Evolutionary conservation across 2,329 filamentous ascomycete species (phyloP), one percentile per base, ranked within the genome.

Genomic region (Paramyrothecium sp.): DNA sequence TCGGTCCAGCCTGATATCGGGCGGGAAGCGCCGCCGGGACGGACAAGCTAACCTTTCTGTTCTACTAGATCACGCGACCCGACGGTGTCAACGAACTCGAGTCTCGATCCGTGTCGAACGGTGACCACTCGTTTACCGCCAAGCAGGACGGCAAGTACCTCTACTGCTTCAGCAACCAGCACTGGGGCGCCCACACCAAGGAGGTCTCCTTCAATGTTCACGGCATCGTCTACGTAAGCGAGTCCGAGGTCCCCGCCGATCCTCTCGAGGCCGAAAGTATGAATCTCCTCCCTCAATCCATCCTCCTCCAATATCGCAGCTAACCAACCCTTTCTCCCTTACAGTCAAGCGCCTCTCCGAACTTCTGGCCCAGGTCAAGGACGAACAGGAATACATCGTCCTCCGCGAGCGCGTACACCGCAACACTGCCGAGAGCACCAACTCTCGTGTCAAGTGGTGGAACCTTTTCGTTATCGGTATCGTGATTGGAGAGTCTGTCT

Each of bases 151-250:
- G 95, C 63, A 92, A 90, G 78, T 97, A 90, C 80, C 81, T 85
- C 57, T 99, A 99, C 86, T 99, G 95, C 86, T 99, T 99, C 80
- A 96, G 95, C 78, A 99, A 99, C 78, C 94, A 98, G 81, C 89
- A 95, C 75, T 99, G 94, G 92, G 91, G 91, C 58, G 92, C 93
- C 58, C 92, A 92, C 75, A 96, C 87, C 73, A 99, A 99, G 79
- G 95, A 99, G 76, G 94, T 99, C 55, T 96, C 92, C 56, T 99
- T 99, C 86, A 99, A 99, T 75, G 95, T 99, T 54, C 95, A 99
- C 78, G 95, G 95, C 67, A 92, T 99, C 64, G 94, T 99, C 71
- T 99, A 98, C 77, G 92, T 99, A 54, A 90, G 91, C 56, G 95
- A 98, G 75, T 81, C 85, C 59, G 94, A 98, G 68, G 83, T 89